Conservation (phyloP, 164 flowering plant genomes). For the Piper betle region DNA sequence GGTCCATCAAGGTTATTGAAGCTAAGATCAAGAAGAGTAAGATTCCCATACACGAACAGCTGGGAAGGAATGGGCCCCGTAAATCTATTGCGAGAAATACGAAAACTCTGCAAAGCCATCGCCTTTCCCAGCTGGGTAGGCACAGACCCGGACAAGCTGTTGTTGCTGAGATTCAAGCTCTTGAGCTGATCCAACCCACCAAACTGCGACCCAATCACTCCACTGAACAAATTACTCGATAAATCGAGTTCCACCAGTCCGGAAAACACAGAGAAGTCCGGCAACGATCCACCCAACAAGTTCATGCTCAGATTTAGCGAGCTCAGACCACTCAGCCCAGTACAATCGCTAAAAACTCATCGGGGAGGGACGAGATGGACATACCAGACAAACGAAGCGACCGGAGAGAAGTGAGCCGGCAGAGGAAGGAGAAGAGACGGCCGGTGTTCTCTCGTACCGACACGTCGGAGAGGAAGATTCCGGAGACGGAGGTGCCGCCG, state of each 20-base stretch:
- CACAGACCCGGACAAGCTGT: conserved; percentile 23
- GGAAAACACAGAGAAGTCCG: conserved; percentile 36
- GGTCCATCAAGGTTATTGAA: conserved; percentile 28
- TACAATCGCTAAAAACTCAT: conserved; percentile 33
- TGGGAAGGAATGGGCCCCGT: conserved; percentile 24
- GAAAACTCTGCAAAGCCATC: conserved; percentile 26
- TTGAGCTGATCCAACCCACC: conserved; percentile 29
- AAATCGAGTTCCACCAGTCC: conserved; percentile 43
- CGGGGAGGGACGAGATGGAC: conserved; percentile 24
- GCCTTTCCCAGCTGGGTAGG: conserved; percentile 35
- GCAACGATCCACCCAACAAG: conserved; percentile 24
- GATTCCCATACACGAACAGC: conserved; percentile 19
- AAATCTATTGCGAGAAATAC: conserved; percentile 22
- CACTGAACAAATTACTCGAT: conserved; percentile 31
- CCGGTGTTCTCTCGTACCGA: conserved; percentile 12
- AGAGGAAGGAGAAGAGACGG: conserved; percentile 25
- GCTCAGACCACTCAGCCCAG: conserved; percentile 25
- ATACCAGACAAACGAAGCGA: conserved; percentile 46
- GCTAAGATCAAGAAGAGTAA: conserved; percentile 43
- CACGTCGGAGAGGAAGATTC: conserved; percentile 25
- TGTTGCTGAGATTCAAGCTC: conserved; percentile 30
- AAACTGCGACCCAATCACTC: conserved; percentile 30
- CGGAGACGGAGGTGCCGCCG: conserved; percentile 14
- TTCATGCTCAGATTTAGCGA: conserved; percentile 42
- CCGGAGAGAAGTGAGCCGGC: conserved; percentile 35